Evolutionary conservation across 345 rosid genomes (phyloP).

Genomic region (Cardamine occulta): DNA sequence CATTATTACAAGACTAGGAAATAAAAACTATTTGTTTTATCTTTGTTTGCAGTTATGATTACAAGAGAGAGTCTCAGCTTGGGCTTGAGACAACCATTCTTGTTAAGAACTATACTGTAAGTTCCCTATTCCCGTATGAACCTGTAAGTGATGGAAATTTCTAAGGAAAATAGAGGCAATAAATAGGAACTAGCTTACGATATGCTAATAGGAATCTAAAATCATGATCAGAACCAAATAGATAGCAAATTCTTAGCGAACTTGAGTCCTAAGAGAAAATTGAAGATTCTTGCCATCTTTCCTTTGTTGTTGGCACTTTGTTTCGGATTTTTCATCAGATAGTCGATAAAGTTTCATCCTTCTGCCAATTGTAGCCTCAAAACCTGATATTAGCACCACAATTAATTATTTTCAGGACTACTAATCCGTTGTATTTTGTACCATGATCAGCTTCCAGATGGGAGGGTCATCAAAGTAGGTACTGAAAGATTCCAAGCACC

Average conservation of each 20-base stretch:
- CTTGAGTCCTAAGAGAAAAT: not conserved
- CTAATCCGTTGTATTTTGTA: not conserved
- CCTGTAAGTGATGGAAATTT: not conserved
- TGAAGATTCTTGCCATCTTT: not conserved
- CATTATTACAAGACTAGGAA: not conserved
- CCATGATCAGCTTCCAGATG: constrained; percentile 88
- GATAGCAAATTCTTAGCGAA: not conserved
- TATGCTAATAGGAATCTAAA: not conserved
- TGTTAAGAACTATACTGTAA: constrained; percentile 91
- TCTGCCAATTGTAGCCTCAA: not conserved
- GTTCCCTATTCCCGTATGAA: constrained; percentile 37
- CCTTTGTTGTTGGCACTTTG: not conserved
- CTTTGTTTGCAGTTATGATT: constrained; percentile 73
- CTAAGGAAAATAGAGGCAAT: not conserved
- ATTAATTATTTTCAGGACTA: not conserved
- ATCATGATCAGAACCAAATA: not conserved
- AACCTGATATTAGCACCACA: not conserved
- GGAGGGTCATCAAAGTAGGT: constrained; percentile 92
- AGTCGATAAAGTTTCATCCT: not conserved
- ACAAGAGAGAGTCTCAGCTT: constrained; percentile 88
- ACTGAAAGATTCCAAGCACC: constrained; percentile 99
- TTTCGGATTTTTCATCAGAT: not conserved
- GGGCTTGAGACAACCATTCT: constrained; percentile 98
- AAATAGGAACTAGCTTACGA: not conserved
- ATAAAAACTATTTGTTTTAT: constrained; percentile 18